These are phyloP conservation scores for Aegilops bicornis DNA, from an alignment of 176 grass and related monocot species.

Conservation along the genomic window DNA sequence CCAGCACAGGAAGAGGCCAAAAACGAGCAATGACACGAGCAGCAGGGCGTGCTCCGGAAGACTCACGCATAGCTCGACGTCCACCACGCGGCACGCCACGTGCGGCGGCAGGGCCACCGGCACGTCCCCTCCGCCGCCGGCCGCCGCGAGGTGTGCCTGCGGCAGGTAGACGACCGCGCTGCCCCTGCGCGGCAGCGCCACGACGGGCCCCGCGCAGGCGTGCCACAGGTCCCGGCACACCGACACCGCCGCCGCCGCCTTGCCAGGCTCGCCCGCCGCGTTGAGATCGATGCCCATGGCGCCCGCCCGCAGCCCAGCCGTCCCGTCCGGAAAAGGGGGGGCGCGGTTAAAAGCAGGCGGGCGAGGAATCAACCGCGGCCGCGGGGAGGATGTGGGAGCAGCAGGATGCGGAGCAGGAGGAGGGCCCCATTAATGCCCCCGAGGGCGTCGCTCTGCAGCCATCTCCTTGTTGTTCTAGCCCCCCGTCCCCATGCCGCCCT, in stretches of 20 bases:
- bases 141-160: conserved; percentile 82
- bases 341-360: conserved; percentile 26
- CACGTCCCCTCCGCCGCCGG: conserved; percentile 33
- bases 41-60: not conserved
- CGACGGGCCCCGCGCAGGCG: conserved; percentile 82
- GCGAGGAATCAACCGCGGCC: conserved; percentile 18
- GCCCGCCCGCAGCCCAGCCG: not conserved
- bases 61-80: conserved; percentile 90
- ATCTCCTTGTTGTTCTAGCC: conserved; percentile 33
- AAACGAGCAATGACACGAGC: not conserved
- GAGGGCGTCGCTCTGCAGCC: conserved; percentile 53
- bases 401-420: not conserved
- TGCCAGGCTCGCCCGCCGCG: conserved; percentile 42
- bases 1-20: not conserved
- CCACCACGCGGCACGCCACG: conserved; percentile 82
- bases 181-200: conserved; percentile 81
- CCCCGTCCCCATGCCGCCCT: conserved; percentile 53
- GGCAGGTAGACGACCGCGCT: conserved; percentile 90
- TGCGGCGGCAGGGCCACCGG: conserved; percentile 62
- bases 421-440: conserved; percentile 47
- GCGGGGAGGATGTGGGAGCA: not conserved
- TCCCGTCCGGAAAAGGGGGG: not conserved
- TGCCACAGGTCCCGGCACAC: conserved; percentile 92
- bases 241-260: conserved; percentile 39
- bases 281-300: conserved; percentile 96